These are phyloP conservation scores for Ceratocystis papillata DNA, from an alignment of 2,329 filamentous ascomycete genomes.

Conservation along the genomic window DNA sequence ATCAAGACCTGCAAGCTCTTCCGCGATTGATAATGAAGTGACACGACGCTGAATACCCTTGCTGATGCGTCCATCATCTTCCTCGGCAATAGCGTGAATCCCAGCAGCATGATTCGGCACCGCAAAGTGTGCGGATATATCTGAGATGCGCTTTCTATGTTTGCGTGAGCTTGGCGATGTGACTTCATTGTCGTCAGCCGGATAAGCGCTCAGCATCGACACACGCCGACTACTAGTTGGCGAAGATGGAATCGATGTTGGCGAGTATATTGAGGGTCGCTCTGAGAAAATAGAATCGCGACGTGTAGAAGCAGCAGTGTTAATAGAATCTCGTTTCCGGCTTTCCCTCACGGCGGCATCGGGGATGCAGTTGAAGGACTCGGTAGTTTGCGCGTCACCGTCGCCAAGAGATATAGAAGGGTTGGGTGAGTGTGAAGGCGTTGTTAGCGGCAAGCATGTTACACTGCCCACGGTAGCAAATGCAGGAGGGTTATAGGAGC, in stretches of 20 bases:
- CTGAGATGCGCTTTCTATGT: conserved; percentile 21
- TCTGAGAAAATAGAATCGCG: conserved; percentile 53
- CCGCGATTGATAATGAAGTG: conserved; percentile 21
- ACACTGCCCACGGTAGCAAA: not conserved
- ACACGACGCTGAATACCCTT: conserved; percentile 13
- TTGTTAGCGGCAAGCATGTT: conserved; percentile 13
- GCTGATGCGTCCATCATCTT: conserved; percentile 29
- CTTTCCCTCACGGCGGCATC: conserved; percentile 2
- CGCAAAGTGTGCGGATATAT: conserved; percentile 22
- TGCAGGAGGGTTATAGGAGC: conserved; percentile 46
- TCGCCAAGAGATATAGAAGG: conserved; percentile 17
- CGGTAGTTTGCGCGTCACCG: conserved; percentile 31
- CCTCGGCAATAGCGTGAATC: conserved; percentile 33
- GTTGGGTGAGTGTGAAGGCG: conserved; percentile 18
- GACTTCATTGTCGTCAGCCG: conserved; percentile 17
- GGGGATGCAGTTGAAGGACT: conserved; percentile 40
- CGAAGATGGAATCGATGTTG: conserved; percentile 70
- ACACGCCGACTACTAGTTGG: conserved; percentile 47
- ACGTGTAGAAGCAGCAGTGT: conserved; percentile 36
- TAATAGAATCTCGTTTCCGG: conserved; percentile 23
- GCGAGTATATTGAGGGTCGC: conserved; percentile 51
- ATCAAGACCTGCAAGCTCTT: conserved; percentile 24
- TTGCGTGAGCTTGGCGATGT: conserved; percentile 20
- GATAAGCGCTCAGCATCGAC: conserved; percentile 17
- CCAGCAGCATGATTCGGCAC: conserved; percentile 26